Conservation (phyloP, 495 filamentous ascomycete genomes). For the Copromyces sp. region DNA sequence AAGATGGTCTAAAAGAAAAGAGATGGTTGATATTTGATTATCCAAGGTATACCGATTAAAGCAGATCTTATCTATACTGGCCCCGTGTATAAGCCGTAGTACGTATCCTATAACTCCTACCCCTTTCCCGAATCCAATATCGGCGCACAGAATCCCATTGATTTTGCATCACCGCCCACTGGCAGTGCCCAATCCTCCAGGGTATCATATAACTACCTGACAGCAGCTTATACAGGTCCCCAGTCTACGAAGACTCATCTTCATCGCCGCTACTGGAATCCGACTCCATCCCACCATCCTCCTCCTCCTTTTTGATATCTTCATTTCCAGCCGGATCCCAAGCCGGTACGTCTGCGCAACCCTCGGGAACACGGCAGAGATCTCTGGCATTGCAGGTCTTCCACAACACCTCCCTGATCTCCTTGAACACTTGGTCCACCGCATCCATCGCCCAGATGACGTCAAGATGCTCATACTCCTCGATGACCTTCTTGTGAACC, state of each 20-base stretch:
- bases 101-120: neutral
- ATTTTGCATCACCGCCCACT: neutral
- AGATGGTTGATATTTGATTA: neutral
- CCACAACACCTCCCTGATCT: conserved; percentile 79
- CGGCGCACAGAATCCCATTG: neutral
- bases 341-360: conserved; percentile 43
- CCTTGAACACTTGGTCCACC: conserved; percentile 71
- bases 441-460: conserved; percentile 93
- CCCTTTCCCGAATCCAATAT: neutral
- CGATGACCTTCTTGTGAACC: conserved; percentile 73
- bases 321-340: conserved; percentile 18
- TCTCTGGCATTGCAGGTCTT: conserved; percentile 48
- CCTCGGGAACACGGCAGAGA: conserved; percentile 51
- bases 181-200: neutral
- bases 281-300: conserved; percentile 10
- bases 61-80: neutral
- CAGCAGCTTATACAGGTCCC: neutral
- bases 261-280: conserved; percentile 26
- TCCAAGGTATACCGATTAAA: neutral
- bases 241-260: conserved; percentile 3
- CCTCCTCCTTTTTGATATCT: conserved; percentile 1
- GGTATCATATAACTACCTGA: neutral
- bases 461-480: conserved; percentile 91
- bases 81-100: neutral
- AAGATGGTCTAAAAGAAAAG: neutral